Evolutionary conservation across 1,284 basidiomycete species (phyloP), one percentile per base, ranked within the genome.

Genomic region (Cutaneotrichosporon cavernicola): DNA sequence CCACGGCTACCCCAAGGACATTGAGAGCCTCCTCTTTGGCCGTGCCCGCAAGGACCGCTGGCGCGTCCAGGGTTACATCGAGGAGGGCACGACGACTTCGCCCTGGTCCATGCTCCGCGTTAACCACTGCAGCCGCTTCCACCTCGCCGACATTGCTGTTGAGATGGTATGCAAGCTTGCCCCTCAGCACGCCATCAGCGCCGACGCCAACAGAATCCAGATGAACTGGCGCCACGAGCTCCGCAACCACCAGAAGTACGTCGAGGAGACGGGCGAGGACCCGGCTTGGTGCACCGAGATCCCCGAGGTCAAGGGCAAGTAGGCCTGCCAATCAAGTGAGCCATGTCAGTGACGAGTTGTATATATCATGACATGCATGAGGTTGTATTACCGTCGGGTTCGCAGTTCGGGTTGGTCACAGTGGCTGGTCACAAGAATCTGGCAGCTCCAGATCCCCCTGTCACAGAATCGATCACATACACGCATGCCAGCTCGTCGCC

Each of bases 1-100:
- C 81, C 92, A 94, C 77, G 89, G 91, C 2, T 77, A 72, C 68
- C 76, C 76, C 55, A 76, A 76, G 68, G 76, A 79, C 59, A 67
- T 80, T 40, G 69, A 69, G 16, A 75, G 75, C 36, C 72, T 82
- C 36, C 70, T 82, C 31, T 82, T 81, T 69, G 68, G 70, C 58
- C 72, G 81, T 56, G 70, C 72, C 32, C 70, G 73, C 30, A 74
- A 78, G 40, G 77, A 81, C 62, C 79, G 78, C 9, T 60, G 47
- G 58, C 73, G 80, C 43, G 71, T 56, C 21, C 55, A 56, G 55
- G 55, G 55, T 18, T 83, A 82, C 71, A 76, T 78, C 53, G 82
- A 83, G 72, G 69, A 82, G 65, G 83, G 82, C 11, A 82, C 80
- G 8, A 84, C 82, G 2, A 83, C 82, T 2, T 83, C 82, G 7